Base-by-base conservation (phyloP, 352 stramenopile species). In the Stephanocyclus meneghinianus region DNA sequence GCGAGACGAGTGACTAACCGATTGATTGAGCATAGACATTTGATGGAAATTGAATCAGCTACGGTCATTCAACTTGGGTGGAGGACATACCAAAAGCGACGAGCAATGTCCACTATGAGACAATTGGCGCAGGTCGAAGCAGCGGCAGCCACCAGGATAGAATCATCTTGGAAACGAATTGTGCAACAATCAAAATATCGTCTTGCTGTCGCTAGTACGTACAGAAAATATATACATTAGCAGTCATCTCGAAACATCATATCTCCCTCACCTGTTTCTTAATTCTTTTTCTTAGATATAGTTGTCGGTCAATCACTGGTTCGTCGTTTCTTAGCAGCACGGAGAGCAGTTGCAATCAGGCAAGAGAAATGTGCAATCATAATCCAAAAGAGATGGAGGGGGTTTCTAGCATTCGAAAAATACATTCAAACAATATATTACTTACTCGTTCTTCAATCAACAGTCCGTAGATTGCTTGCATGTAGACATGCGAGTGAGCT, bases 401-500 rank as follows among this genome's bases (percentile, higher is more conserved):
- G 32, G 1, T 51, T 51, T 51, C 4, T 65, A 37, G 57, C 57
- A 30, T 65, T 65, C 26, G 57, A 65, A 51, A 48, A 16, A 30
- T 65, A 51, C 57, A 51, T 65, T 51, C 57, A 65, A 51, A 51
- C 57, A 15, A 32, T 65, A 3, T 65, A 13, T 65, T 29, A 65
- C 30, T n/a, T 65, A 35, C 32, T 65, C 35, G 11, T 21, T 8
- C 26, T 65, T 30, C 57, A 65, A 37, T 30, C 57, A 51, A 32
- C 26, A 30, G 37, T n/a, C 15, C 32, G 57, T 10, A 48, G 37
- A 51, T 35, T 26, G 35, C 29, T 51, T 48, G 57, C 57, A 32
- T 51, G 4, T 16, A 44, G 53, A 44, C 53, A 2, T 4, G 53
- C 42, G 21, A 40, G 37, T 2, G 18, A 62, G n/a, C n/a, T 62